phyloP scores from a whole-genome alignment of 2,329 filamentous ascomycete species.

The Aspergillus clavatus region DNA sequence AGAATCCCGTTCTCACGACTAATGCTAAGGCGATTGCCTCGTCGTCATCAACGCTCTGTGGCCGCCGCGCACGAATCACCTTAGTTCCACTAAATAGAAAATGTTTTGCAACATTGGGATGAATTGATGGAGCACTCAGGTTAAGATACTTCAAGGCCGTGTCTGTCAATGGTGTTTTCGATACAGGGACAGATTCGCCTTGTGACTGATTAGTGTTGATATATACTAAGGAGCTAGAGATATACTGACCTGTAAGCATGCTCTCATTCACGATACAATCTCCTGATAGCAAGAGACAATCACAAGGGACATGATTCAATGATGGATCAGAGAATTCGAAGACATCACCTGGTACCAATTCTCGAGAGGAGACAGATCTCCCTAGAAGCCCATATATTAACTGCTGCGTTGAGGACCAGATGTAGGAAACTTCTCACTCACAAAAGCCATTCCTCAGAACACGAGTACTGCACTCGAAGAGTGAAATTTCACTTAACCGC shows the following conservation, averaged over 20 bases:
- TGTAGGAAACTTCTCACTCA: conserved; percentile 37
- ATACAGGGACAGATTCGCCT: conserved; percentile 94
- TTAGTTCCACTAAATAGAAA: conserved; percentile 95
- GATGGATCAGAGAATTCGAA: conserved; percentile 96
- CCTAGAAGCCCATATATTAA: conserved; percentile 43
- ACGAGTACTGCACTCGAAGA: conserved; percentile 91
- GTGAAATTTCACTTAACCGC: conserved; percentile 82
- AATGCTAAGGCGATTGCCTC: conserved; percentile 89
- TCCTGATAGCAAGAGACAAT: conserved; percentile 83
- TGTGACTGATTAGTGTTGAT: conserved; percentile 15
- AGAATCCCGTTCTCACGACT: conserved; percentile 91
- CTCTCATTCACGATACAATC: conserved; percentile 99
- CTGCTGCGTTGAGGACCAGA: neutral
- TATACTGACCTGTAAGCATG: conserved; percentile 71
- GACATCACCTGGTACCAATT: conserved; percentile 90
- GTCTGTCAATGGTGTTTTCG: conserved; percentile 79
- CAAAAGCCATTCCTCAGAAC: conserved; percentile 94
- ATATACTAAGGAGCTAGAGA: neutral
- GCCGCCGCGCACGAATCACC: conserved; percentile 82
- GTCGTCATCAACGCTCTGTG: conserved; percentile 77
- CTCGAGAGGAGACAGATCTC: conserved; percentile 78
- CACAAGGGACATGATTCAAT: conserved; percentile 80
- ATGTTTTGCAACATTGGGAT: conserved; percentile 76
- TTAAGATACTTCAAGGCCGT: conserved; percentile 72
- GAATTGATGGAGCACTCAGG: conserved; percentile 73